Base-by-base conservation (phyloP, 2,329 filamentous ascomycete species). In the Didymella exigua region DNA sequence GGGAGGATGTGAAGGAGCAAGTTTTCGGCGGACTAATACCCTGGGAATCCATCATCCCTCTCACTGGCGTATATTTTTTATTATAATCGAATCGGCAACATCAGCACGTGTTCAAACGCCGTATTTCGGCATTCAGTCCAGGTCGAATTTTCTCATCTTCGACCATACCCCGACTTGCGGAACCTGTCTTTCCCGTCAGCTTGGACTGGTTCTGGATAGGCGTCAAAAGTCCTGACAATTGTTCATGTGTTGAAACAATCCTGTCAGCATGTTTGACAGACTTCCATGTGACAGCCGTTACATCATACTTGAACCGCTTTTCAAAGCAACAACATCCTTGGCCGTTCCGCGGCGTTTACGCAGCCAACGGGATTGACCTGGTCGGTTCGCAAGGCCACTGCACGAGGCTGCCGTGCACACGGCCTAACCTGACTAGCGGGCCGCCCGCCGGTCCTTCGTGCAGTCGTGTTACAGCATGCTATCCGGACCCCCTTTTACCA, bases 391-490 rank as follows among this genome's bases (percentile, higher is more conserved):
- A 50, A 54, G 51, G 40, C 21, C 29, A 37, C 48, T 27, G 50
- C 46, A 44, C 48, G 33, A 59, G 60, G 58, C 58, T 59, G 50
- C 48, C 41, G 41, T 41, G 9, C 42, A 40, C 59, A 64, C 48
- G 60, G 56, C 52, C 51, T 49, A 55, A 58, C 59, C 45, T 60
- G 52, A 62, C 62, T 62, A 65, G 65, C 59, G 63, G 63, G 60
- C 60, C 63, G 65, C 59, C 59, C 53, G 58, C 56, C 53, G 29
- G 21, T 9, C 10, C 18, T 18, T 36, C 16, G 4, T 36, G 6
- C 18, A 21, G 33, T 21, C 18, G 33, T 36, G 7, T 21, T 14
- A 19, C 14, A 7, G 19, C 27, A 26, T 24, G 6, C 6, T 23
- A 13, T 14, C 24, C n/a, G 13, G 29, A 10, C 27, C 2, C 3